These are phyloP conservation scores for Leishmania tarentolae DNA, from an alignment of 208 protist species.

Conservation along the genomic window DNA sequence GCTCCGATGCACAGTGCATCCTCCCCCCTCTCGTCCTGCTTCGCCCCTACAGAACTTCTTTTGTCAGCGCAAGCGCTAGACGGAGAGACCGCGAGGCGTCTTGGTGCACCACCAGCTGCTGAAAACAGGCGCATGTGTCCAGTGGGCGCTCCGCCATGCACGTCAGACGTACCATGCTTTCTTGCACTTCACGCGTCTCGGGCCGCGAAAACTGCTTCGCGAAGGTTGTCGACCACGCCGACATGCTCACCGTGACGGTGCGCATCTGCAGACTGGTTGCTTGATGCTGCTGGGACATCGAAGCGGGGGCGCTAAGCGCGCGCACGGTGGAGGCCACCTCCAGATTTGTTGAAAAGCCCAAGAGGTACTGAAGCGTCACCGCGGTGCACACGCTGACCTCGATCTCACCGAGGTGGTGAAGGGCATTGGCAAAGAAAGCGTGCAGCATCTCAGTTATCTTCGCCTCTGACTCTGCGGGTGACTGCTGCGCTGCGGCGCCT, in stretches of 20 bases:
- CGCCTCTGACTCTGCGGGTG: slow-evolving; percentile 13
- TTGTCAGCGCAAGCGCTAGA: slow-evolving; percentile 54
- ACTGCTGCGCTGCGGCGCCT: slow-evolving; percentile 6
- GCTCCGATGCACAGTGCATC: neutral
- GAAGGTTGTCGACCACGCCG: slow-evolving; percentile 27
- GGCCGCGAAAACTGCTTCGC: slow-evolving; percentile 27
- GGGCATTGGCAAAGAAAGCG: slow-evolving; percentile 37
- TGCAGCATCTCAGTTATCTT: slow-evolving; percentile 46
- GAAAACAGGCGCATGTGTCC: slow-evolving; percentile 69
- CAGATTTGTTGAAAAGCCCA: slow-evolving; percentile 30
- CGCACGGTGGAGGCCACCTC: slow-evolving; percentile 21
- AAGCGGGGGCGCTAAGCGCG: slow-evolving; percentile 26
- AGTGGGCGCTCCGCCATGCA: slow-evolving; percentile 80
- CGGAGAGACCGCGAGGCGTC: slow-evolving; percentile 46
- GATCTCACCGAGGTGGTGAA: slow-evolving; percentile 59
- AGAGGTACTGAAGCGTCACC: slow-evolving; percentile 54
- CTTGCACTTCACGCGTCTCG: slow-evolving; percentile 27
- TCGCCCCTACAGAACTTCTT: slow-evolving; percentile 61
- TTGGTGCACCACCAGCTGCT: slow-evolving; percentile 73
- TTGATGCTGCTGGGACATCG: slow-evolving; percentile 15
- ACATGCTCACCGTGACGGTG: slow-evolving; percentile 23
- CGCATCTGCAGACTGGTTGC: slow-evolving; percentile 17
- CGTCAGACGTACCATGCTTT: slow-evolving; percentile 57
- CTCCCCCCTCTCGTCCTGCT: neutral
- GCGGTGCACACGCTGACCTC: slow-evolving; percentile 59